Percentiles rank a stretch among this genome's conserved stretches.
phyloP scores from a whole-genome alignment of 768 basidiomycete species.

The Baorangia bicolor region DNA sequence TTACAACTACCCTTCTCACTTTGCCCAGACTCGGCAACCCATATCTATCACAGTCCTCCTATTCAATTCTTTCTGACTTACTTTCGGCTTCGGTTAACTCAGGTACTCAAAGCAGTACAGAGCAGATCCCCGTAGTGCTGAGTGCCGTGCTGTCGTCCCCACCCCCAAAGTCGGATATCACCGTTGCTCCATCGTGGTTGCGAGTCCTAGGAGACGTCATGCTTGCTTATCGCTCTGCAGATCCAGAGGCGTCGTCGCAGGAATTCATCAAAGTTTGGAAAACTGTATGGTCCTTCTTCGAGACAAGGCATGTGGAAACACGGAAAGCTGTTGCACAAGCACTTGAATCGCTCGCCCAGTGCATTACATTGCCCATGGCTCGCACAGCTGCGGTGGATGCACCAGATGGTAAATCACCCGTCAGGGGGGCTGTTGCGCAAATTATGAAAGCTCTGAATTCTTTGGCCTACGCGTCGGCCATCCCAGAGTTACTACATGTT shows the following conservation, averaged over 20 bases:
- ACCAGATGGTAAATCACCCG: conserved; percentile 47
- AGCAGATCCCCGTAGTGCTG: conserved; percentile 61
- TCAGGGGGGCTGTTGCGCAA: conserved; percentile 63
- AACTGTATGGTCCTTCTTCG: conserved; percentile 73
- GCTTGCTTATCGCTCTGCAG: conserved; percentile 55
- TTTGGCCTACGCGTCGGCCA: conserved; percentile 67
- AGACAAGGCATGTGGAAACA: conserved; percentile 58
- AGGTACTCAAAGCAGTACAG: conserved; percentile 45
- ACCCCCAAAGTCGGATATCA: conserved; percentile 66
- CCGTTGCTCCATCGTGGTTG: conserved; percentile 76
- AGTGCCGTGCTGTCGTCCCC: conserved; percentile 65
- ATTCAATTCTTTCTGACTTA: conserved; percentile 81
- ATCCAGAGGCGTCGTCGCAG: conserved; percentile 48
- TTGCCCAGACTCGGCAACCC: conserved; percentile 87
- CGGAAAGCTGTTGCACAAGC: conserved; percentile 65
- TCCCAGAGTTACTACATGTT: conserved; percentile 77
- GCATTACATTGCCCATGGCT: conserved; percentile 67
- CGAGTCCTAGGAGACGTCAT: conserved; percentile 71
- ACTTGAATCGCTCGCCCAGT: conserved; percentile 62
- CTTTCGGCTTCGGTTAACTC: conserved; percentile 57
- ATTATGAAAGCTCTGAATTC: conserved; percentile 68
- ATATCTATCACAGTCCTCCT: conserved; percentile 86
- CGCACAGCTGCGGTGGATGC: conserved; percentile 47
- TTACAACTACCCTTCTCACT: conserved; percentile 70
- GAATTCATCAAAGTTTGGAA: conserved; percentile 72